Percentiles rank a stretch among this genome's conserved stretches.
phyloP scores from a whole-genome alignment of 2,329 filamentous ascomycete species.

The Claviceps spartinae region DNA sequence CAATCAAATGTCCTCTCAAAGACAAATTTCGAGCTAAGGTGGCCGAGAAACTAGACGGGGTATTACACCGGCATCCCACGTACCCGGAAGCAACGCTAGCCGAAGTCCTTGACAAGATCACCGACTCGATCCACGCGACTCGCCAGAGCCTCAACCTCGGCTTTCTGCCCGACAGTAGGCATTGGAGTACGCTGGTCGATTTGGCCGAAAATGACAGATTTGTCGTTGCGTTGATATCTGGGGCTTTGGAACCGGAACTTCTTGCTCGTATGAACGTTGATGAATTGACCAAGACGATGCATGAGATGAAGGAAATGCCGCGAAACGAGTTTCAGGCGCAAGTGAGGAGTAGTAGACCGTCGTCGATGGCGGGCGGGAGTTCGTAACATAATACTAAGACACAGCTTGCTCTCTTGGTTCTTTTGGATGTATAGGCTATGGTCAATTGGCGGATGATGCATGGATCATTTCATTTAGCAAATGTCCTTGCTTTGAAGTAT shows the following conservation, averaged over 20 bases:
- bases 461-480: too few species aligned
- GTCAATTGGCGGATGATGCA: too few species aligned
- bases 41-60: background rate
- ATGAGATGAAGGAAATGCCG: constrained; percentile 13
- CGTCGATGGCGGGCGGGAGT: background rate
- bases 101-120: constrained; percentile 10
- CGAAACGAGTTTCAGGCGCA: constrained; percentile 13
- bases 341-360: background rate
- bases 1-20: constrained; percentile 9
- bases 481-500: too few species aligned
- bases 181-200: constrained; percentile 20
- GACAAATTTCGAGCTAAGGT: constrained; percentile 13
- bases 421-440: background rate
- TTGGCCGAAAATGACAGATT: constrained; percentile 18
- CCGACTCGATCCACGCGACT: constrained; percentile 13
- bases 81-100: background rate
- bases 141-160: constrained; percentile 14
- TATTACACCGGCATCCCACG: background rate
- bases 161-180: constrained; percentile 19
- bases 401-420: background rate
- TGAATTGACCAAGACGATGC: constrained; percentile 15
- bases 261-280: constrained; percentile 15
- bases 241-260: constrained; percentile 13
- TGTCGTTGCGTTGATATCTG: constrained; percentile 16
- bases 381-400: background rate